Conservation (phyloP, 2,329 filamentous ascomycete species). For the Aspergillus sp. region DNA sequence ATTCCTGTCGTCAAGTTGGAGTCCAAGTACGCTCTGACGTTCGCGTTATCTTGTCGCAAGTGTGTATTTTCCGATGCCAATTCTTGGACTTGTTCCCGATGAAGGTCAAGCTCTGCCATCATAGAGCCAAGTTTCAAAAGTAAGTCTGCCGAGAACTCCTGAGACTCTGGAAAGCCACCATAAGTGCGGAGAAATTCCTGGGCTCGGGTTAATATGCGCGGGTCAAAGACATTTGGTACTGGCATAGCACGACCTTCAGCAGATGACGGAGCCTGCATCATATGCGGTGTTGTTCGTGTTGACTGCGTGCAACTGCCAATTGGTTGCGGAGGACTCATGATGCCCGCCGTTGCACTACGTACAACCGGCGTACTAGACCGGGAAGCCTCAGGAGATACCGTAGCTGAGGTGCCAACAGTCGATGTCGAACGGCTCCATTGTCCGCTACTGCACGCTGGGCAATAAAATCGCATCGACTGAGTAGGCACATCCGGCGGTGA, state of each 20-base stretch:
- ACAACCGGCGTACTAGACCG: constrained; percentile 12
- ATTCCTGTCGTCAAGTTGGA: constrained; percentile 14
- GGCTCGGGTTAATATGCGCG: constrained; percentile 6
- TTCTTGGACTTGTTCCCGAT: constrained; percentile 19
- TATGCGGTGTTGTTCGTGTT: neutral
- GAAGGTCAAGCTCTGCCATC: constrained; percentile 23
- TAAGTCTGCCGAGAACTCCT: constrained; percentile 19
- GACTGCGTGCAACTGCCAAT: neutral
- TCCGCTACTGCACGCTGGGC: constrained; percentile 25
- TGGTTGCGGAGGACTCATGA: neutral
- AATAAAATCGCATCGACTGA: constrained; percentile 19
- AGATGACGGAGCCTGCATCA: neutral
- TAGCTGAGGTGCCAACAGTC: constrained; percentile 4
- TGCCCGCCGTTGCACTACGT: neutral
- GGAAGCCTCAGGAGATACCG: constrained; percentile 10
- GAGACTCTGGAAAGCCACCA: constrained; percentile 11
- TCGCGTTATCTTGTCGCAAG: constrained; percentile 24
- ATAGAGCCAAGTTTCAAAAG: constrained; percentile 23
- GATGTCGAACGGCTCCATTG: constrained; percentile 24
- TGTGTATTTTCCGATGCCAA: constrained; percentile 24
- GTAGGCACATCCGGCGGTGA: neutral
- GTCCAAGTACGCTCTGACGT: constrained; percentile 21
- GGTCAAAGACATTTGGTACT: neutral
- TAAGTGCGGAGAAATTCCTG: constrained; percentile 13
- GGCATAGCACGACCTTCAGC: neutral